Percentiles rank a stretch among this genome's conserved stretches.
These are phyloP conservation scores for Pyricularia grisea DNA, from an alignment of 2,329 filamentous ascomycete species.

Conservation along the genomic window DNA sequence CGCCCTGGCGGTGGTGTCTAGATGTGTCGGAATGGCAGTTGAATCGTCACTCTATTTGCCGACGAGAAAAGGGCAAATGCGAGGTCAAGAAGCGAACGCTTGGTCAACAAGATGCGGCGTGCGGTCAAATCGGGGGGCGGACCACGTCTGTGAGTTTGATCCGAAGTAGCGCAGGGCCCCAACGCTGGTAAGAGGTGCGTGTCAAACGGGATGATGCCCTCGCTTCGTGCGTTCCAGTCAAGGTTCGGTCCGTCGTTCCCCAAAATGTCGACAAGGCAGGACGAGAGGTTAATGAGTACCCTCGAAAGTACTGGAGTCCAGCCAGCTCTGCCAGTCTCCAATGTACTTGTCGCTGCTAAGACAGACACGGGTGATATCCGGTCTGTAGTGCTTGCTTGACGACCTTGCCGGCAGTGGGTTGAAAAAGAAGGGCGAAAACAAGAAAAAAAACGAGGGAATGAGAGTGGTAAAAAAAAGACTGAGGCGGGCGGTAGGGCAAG, in stretches of 20 bases:
- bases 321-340: slow-evolving; percentile 2
- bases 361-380: neutral
- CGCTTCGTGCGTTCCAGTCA: neutral
- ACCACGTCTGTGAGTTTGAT: neutral
- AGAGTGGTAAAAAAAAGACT: neutral
- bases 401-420: neutral
- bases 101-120: neutral
- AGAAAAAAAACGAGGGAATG: too few species aligned
- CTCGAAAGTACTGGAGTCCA: neutral
- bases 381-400: neutral
- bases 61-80: neutral
- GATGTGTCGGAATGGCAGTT: neutral
- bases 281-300: neutral
- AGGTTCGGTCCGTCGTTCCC: neutral
- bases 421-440: neutral
- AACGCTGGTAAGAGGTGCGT: neutral
- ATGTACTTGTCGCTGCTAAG: neutral
- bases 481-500: neutral
- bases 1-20: neutral
- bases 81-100: neutral
- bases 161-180: neutral
- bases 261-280: neutral
- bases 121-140: neutral
- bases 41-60: neutral
- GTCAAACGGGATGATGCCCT: neutral